Base-by-base conservation (phyloP, 2,329 filamentous ascomycete genomes). In the Alternaria triticina region DNA sequence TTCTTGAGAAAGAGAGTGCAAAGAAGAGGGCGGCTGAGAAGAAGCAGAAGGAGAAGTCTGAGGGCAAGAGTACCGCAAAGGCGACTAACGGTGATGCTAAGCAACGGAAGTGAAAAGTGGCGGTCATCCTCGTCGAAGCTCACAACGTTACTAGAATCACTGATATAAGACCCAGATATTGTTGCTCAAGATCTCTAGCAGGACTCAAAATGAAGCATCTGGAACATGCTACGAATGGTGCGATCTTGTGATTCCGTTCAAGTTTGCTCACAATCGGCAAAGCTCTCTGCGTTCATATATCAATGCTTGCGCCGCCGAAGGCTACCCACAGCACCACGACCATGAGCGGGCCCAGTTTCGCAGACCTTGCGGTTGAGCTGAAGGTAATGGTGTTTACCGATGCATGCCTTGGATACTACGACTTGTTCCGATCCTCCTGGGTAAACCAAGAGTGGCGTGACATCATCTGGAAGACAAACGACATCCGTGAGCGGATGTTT, bases 1-100 rank as follows among this genome's bases (percentile, higher is more conserved):
- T 87, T 71, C 87, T 90, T 13, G 94, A 98, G 80, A 96, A 92
- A 82, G 88, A 91, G 76, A 88, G 90, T 23, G 94, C 94, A 9
- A 81, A 88, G 54, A 86, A 85, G 61, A 81, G 88, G 61, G 86
- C 86, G 50, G 78, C 84, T 59, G 83, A 83, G 68, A 91, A 90
- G 79, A 89, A 87, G 68, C 76, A 82, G 47, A 74, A 73, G 47
- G 79, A 80, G 54, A 79, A 81, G 40, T 69, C 72, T 27, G 65
- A 63, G 30, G 66, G 60, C 2, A 75, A 70, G 54, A 58, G 45
- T 5, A 70, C 66, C 11, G 70, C 67, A 43, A 68, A 73, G 54
- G 65, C 62, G 45, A 55, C 59, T 20, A 70, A 64, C 47, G 66
- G 67, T 17, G 61, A 67, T 25, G 59, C 72, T 20, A 78, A 74